Evolutionary conservation across 306 rosid species (phyloP).

Genomic region (Inga leiocalycina): DNA sequence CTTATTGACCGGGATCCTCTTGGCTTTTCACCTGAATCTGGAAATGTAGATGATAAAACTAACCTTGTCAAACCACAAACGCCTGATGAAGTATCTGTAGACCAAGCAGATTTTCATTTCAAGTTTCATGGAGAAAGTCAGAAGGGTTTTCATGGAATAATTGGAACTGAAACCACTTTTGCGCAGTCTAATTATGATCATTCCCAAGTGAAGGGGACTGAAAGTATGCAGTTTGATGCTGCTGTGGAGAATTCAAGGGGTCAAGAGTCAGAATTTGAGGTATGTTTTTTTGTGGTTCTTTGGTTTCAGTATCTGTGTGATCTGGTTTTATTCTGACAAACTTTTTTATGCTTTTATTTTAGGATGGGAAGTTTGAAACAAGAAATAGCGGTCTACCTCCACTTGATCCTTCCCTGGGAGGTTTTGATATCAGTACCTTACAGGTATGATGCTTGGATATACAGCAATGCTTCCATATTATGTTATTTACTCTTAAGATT

Average conservation of each 20-base stretch:
- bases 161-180: conserved; percentile 38
- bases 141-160: conserved; percentile 44
- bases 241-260: conserved; percentile 43
- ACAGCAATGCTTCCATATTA: not conserved
- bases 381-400: conserved; percentile 50
- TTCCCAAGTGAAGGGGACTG: conserved; percentile 48
- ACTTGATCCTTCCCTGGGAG: conserved; percentile 52
- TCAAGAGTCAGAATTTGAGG: conserved; percentile 62
- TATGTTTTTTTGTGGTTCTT: conserved; percentile 29
- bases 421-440: conserved; percentile 55
- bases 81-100: conserved; percentile 51
- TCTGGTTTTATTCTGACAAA: conserved; percentile 30
- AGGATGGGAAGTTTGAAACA: conserved; percentile 57
- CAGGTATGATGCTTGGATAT: conserved; percentile 52
- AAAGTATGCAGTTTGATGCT: conserved; percentile 58
- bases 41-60: conserved; percentile 44
- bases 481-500: not conserved
- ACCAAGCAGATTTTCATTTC: conserved; percentile 48
- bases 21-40: conserved; percentile 52
- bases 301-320: conserved; percentile 20
- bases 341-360: conserved; percentile 26
- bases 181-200: conserved; percentile 45
- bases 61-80: conserved; percentile 59
- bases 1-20: conserved; percentile 84
- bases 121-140: conserved; percentile 52